Evolutionary conservation across 2,329 filamentous ascomycete genomes (phyloP), one percentile per base, ranked within the genome.

Genomic region (Penicillium sp.): DNA sequence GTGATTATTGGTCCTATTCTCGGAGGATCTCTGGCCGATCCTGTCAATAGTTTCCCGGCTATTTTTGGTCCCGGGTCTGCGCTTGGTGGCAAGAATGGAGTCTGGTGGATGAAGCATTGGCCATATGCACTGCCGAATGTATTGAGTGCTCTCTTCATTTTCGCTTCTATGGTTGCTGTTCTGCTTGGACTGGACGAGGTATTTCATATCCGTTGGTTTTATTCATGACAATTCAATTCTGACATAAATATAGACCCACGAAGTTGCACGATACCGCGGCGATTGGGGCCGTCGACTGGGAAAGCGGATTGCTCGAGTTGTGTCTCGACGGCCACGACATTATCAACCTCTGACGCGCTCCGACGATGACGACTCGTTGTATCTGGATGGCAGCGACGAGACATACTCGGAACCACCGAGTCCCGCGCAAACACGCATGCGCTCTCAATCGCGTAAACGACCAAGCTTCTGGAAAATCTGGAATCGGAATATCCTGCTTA

Each of bases 121-220:
- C 82, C 82, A 0, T 86, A 82, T 61, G 80, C 80, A 1, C 64
- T 86, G 26, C 83, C 83, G 0, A 85, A 83, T 51, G 60, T 86
- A 0, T 66, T 84, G 33, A 84, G 79, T 51, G 78, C 77, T 1
- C 44, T 72, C 0, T 79, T 82, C 39, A 71, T 86, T 8, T 58
- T 76, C 2, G 53, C 67, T 1, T 76, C 79, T 0, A 71, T 75
- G 0, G 33, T 74, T 3, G 64, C 72, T 2, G 72, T 83, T 2
- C 67, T 82, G 39, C 67, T 85, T 15, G 80, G 78, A 9, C 68
- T 86, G 1, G 80, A 86, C 57, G 82, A 85, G 65, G 73, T 75
- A 57, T 39, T 60, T 36, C 9, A n/a, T n/a, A n/a, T n/a, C n/a
- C n/a, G n/a, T n/a, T n/a, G n/a, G n/a, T n/a, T 16, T 20, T n/a